Percentiles rank a stretch among this genome's conserved stretches.
These are phyloP conservation scores for Vickermania ingenoplastis DNA, from an alignment of 208 protist species.

Conservation along the genomic window DNA sequence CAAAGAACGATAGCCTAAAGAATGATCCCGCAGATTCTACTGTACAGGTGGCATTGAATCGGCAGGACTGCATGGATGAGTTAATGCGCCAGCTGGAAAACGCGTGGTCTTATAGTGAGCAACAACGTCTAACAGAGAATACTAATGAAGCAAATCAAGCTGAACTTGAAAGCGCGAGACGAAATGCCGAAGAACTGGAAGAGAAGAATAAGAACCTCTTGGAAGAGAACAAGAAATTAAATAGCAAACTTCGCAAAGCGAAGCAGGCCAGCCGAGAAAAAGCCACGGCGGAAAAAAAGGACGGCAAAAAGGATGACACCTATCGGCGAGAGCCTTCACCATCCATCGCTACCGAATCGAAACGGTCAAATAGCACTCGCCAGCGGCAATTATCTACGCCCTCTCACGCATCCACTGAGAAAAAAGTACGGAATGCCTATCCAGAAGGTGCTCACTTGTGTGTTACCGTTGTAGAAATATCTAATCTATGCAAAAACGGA, in stretches of 20 bases:
- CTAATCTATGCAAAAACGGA: conserved; percentile 50
- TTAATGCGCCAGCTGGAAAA: neutral
- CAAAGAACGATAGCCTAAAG: no score
- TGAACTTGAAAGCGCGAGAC: neutral
- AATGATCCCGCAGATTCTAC: no score
- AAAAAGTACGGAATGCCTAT: conserved; percentile 45
- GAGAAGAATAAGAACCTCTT: conserved; percentile 21
- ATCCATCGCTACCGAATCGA: conserved; percentile 1
- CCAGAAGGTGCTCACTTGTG: conserved; percentile 73
- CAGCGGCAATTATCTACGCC: conserved; percentile 28
- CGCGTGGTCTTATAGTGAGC: neutral
- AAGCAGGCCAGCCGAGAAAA: conserved; percentile 38
- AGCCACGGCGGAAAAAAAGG: conserved; percentile 29
- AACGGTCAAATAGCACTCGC: conserved; percentile 9
- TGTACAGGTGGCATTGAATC: neutral
- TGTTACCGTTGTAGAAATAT: conserved; percentile 68
- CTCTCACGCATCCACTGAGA: conserved; percentile 14
- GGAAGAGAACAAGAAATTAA: conserved; percentile 5
- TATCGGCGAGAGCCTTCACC: conserved; percentile 7
- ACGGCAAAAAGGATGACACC: conserved; percentile 12
- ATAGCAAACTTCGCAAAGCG: conserved; percentile 30
- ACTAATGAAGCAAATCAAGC: no score
- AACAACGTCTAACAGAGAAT: neutral
- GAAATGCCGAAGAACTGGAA: conserved; percentile 9
- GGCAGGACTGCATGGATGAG: neutral